These are phyloP conservation scores for Leccinum incarnatum DNA, from an alignment of 768 basidiomycete genomes.

Conservation along the genomic window DNA sequence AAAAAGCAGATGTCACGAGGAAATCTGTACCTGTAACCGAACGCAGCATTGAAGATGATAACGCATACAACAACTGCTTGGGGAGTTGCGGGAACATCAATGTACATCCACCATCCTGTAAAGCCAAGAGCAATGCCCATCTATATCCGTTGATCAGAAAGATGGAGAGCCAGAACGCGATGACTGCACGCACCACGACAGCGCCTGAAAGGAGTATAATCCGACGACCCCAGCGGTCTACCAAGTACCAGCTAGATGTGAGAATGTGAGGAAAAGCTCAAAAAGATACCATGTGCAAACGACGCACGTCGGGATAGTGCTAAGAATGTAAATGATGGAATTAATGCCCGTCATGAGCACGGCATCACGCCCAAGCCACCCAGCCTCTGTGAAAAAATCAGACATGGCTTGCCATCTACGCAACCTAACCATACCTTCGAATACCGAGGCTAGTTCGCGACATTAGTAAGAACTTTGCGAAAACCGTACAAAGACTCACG, in stretches of 20 bases:
- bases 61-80: conserved; percentile 86
- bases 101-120: conserved; percentile 92
- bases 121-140: conserved; percentile 80
- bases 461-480: conserved; percentile 8
- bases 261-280: conserved; percentile 3
- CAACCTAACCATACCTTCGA: conserved; percentile 62
- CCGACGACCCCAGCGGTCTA: conserved; percentile 88
- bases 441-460: conserved; percentile 65
- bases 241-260: conserved; percentile 78
- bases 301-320: conserved; percentile 81
- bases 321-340: conserved; percentile 73
- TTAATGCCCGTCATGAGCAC: conserved; percentile 97
- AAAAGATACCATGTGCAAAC: background rate
- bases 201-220: conserved; percentile 86
- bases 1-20: background rate
- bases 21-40: conserved; percentile 70
- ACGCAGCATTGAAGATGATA: conserved; percentile 90
- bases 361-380: conserved; percentile 92
- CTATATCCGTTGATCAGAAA: conserved; percentile 34
- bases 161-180: background rate
- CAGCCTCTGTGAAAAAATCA: conserved; percentile 62
- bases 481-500: conserved; percentile 49
- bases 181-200: conserved; percentile 52
- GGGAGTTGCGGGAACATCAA: conserved; percentile 83
- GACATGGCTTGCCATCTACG: background rate